Conservation (phyloP, 2,329 filamentous ascomycete species). For the Sclerotinia subarctica region DNA sequence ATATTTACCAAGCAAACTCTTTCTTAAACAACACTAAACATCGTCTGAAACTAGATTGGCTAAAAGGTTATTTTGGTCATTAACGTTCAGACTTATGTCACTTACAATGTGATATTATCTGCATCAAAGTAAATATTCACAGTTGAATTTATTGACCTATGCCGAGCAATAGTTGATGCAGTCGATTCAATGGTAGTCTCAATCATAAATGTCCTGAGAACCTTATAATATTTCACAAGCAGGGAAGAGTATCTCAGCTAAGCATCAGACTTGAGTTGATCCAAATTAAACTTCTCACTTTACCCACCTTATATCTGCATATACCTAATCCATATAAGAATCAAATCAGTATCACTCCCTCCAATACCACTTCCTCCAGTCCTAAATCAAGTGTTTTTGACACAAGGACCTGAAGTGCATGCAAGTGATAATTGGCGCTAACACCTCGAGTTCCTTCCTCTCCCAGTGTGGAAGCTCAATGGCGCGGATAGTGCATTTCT, state of each 20-base stretch:
- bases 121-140: no score
- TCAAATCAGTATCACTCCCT: not conserved
- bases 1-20: not conserved
- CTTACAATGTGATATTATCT: not conserved
- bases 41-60: not conserved
- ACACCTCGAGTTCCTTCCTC: constrained; percentile 9
- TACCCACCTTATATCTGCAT: not conserved
- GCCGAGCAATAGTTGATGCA: not conserved
- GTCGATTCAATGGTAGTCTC: not conserved
- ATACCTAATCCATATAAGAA: not conserved
- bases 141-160: not conserved
- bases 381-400: not conserved
- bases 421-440: not conserved
- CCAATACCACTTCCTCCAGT: no score
- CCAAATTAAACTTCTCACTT: not conserved
- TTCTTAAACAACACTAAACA: not conserved
- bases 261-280: not conserved
- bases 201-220: not conserved
- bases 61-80: not conserved
- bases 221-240: not conserved
- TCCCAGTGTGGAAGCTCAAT: not conserved
- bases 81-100: not conserved
- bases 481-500: not conserved
- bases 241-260: not conserved
- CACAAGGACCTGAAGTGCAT: not conserved